phyloP scores from a whole-genome alignment of 1,284 basidiomycete genomes.

The Inonotus hispidus region DNA sequence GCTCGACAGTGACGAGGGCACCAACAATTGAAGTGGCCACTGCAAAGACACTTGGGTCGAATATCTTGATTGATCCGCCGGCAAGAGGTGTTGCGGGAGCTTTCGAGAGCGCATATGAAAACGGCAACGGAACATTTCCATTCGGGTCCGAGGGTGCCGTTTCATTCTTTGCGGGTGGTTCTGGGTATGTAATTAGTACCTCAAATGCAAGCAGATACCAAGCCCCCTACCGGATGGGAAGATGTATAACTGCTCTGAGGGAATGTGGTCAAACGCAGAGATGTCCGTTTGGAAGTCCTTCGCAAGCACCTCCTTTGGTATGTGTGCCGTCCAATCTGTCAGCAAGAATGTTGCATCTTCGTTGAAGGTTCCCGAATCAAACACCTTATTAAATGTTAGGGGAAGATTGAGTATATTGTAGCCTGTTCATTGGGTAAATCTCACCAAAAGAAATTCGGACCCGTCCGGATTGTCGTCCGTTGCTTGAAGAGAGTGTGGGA shows the following conservation, averaged over 20 bases:
- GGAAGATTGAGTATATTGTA: background rate
- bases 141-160: slow-evolving; percentile 40
- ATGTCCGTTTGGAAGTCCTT: slow-evolving; percentile 45
- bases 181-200: slow-evolving; percentile 20
- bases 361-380: slow-evolving; percentile 48
- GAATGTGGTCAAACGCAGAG: slow-evolving; percentile 43
- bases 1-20: slow-evolving; percentile 53
- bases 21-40: slow-evolving; percentile 50
- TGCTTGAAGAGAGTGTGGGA: slow-evolving; percentile 64
- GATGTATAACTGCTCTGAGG: slow-evolving; percentile 46
- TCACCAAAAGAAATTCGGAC: slow-evolving; percentile 63
- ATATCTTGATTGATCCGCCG: slow-evolving; percentile 56
- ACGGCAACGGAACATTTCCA: slow-evolving; percentile 40
- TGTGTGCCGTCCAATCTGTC: slow-evolving; percentile 46
- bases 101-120: slow-evolving; percentile 46
- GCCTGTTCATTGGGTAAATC: slow-evolving; percentile 11
- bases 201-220: background rate
- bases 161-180: slow-evolving; percentile 36
- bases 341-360: slow-evolving; percentile 52
- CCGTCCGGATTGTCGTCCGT: slow-evolving; percentile 48
- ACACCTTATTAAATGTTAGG: slow-evolving; percentile 21
- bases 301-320: slow-evolving; percentile 46
- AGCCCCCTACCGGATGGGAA: slow-evolving; percentile 37
- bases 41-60: slow-evolving; percentile 52
- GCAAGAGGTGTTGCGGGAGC: slow-evolving; percentile 34